phyloP scores from a whole-genome alignment of 1,284 basidiomycete genomes.

The Ganoderma leucocontextum region DNA sequence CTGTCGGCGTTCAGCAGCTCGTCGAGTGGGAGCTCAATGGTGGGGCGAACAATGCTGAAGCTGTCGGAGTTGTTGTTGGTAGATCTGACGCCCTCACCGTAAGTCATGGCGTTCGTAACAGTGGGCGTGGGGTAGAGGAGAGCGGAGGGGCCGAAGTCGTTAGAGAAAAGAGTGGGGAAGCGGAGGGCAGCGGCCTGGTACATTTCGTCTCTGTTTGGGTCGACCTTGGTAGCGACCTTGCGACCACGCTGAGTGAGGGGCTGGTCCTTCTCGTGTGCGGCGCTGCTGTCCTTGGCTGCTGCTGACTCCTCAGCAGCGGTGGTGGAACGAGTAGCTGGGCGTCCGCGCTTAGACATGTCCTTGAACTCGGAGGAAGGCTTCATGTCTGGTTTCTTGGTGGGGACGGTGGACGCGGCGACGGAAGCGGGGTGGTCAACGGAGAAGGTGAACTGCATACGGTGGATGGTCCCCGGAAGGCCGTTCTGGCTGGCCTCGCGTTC shows the following conservation, averaged over 20 bases:
- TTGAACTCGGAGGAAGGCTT: constrained; percentile 74
- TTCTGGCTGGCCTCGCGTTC: constrained; percentile 74
- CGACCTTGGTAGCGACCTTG: constrained; percentile 40
- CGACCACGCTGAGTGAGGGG: constrained; percentile 50
- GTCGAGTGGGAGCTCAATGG: constrained; percentile 82
- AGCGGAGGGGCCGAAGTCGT: constrained; percentile 78
- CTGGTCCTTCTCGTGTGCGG: constrained; percentile 41
- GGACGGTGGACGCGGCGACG: constrained; percentile 51
- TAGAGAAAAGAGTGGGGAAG: constrained; percentile 76
- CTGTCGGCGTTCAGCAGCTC: constrained; percentile 66
- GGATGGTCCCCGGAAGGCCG: constrained; percentile 71
- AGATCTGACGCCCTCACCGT: constrained; percentile 73
- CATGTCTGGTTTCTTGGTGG: constrained; percentile 69
- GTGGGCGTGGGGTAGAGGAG: constrained; percentile 73
- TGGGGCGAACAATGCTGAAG: constrained; percentile 75
- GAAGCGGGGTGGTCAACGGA: constrained; percentile 74
- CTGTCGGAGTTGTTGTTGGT: constrained; percentile 49
- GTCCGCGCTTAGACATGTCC: constrained; percentile 53
- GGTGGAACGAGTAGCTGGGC: constrained; percentile 46
- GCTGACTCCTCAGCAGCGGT: constrained; percentile 43
- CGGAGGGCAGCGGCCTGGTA: constrained; percentile 49
- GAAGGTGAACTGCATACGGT: constrained; percentile 87
- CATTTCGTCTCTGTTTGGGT: constrained; percentile 34
- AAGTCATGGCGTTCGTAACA: constrained; percentile 70
- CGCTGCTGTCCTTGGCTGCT: constrained; percentile 23